Conservation (phyloP, 2,329 filamentous ascomycete genomes). For the Sclerotinia sclerotiorum region DNA sequence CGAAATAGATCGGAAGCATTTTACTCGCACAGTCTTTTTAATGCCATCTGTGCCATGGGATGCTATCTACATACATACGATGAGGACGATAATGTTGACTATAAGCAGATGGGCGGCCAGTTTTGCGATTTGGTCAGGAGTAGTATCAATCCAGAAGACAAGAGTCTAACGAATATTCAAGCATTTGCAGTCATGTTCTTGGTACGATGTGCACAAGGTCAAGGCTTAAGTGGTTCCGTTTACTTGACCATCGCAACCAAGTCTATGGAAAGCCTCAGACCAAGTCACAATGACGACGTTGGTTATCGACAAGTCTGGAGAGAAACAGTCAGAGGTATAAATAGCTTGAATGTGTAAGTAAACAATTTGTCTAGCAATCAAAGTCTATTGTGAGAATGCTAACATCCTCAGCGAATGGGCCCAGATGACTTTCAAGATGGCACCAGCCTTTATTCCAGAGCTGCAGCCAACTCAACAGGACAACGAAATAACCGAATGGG, state of each 20-base stretch:
- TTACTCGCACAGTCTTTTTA: conserved; percentile 39
- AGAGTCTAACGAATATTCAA: conserved; percentile 37
- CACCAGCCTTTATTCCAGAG: conserved; percentile 25
- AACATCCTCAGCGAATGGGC: conserved; percentile 40
- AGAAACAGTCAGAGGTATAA: conserved; percentile 39
- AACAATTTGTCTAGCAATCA: neutral
- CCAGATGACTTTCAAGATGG: conserved; percentile 38
- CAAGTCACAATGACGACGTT: conserved; percentile 30
- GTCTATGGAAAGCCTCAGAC: conserved; percentile 27
- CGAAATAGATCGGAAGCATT: conserved; percentile 28
- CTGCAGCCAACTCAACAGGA: conserved; percentile 9
- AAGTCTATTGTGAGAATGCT: conserved; percentile 23
- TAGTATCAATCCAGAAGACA: conserved; percentile 33
- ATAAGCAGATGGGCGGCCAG: conserved; percentile 32
- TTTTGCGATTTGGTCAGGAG: conserved; percentile 36
- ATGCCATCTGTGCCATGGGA: conserved; percentile 41
- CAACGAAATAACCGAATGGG: conserved; percentile 24
- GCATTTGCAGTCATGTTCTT: conserved; percentile 41
- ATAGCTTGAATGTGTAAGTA: conserved; percentile 41
- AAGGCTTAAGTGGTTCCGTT: conserved; percentile 35
- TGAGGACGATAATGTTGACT: conserved; percentile 34
- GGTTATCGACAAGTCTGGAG: conserved; percentile 34
- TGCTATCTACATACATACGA: conserved; percentile 36
- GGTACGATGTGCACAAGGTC: conserved; percentile 35
- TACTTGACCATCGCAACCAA: conserved; percentile 38